These are phyloP conservation scores for Berberis vulgaris DNA, from an alignment of 164 flowering plant genomes.

Conservation along the genomic window DNA sequence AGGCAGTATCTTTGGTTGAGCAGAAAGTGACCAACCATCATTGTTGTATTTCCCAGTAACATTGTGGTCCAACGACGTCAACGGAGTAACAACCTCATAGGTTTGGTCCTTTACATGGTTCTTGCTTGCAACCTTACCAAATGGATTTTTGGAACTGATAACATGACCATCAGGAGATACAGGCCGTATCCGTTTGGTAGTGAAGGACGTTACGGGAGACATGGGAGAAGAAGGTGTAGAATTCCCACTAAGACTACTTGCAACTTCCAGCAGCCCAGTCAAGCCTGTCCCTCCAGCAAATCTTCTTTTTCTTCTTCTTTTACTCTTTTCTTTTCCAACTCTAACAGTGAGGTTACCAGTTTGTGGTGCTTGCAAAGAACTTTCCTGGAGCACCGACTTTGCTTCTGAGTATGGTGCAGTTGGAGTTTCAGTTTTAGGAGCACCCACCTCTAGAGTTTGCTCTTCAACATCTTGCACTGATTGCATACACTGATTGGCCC, in stretches of 20 bases:
- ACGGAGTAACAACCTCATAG: constrained; percentile 10
- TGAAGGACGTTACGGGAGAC: constrained; percentile 48
- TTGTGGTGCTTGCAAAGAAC: constrained; percentile 26
- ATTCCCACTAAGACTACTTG: constrained; percentile 92
- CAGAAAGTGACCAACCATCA: constrained; percentile 8
- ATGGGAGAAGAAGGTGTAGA: constrained; percentile 89
- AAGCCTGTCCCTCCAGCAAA: constrained; percentile 19
- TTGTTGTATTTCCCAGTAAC: constrained; percentile 11
- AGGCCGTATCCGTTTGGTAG: constrained; percentile 20
- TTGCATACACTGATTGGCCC: constrained; percentile 14
- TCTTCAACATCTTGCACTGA: constrained; percentile 12
- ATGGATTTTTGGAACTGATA: constrained; percentile 22
- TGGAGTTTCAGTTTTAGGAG: constrained; percentile 14
- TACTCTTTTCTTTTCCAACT: constrained; percentile 43
- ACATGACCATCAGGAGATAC: constrained; percentile 28
- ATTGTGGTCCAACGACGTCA: constrained; percentile 10
- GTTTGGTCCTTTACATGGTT: constrained; percentile 13
- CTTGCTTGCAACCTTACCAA: constrained; percentile 13
- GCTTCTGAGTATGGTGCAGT: constrained; percentile 11
- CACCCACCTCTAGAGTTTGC: constrained; percentile 4
- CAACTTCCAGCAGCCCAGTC: constrained; percentile 41
- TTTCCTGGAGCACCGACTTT: constrained; percentile 20
- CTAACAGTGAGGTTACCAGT: constrained; percentile 39
- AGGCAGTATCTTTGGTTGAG: constrained; percentile 21
- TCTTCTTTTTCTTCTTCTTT: constrained; percentile 49